A percentile compares a stretch with the other conserved stretches of the same genome.
These are phyloP conservation scores for Monsonia emarginata DNA, from an alignment of 441 rosid genomes.

Conservation along the genomic window DNA sequence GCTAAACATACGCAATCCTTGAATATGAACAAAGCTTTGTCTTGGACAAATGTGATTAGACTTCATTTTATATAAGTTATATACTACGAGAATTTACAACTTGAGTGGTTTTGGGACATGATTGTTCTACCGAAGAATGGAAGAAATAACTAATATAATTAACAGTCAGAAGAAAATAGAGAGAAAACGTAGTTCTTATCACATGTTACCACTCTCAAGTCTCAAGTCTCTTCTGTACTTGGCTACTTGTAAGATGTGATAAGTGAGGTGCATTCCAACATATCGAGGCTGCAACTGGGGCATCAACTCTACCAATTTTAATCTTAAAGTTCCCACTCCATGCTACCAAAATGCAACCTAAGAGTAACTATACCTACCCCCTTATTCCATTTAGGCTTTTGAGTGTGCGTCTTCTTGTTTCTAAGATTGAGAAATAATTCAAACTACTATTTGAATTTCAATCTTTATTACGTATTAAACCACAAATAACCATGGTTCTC, in stretches of 20 bases:
- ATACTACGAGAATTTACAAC: not conserved
- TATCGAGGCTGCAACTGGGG: not conserved
- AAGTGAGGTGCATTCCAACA: no score
- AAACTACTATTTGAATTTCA: not conserved
- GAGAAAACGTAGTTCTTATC: not conserved
- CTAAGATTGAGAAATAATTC: not conserved
- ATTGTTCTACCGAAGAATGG: not conserved
- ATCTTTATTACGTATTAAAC: no score
- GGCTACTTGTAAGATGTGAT: no score
- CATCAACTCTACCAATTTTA: no score
- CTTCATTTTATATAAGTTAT: not conserved
- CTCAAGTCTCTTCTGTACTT: not conserved
- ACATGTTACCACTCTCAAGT: not conserved
- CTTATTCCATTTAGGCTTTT: no score
- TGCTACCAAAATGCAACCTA: no score
- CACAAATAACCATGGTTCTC: no score
- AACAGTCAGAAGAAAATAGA: not conserved
- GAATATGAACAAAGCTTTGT: not conserved
- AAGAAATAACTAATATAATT: not conserved
- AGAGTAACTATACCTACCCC: no score
- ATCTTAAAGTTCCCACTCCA: no score
- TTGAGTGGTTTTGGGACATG: not conserved
- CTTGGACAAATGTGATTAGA: not conserved
- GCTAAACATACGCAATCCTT: not conserved
- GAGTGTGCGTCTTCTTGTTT: no score